Conservation (phyloP, 371 early-diverging fungal genomes). For the Choanephora cucurbitarum region DNA sequence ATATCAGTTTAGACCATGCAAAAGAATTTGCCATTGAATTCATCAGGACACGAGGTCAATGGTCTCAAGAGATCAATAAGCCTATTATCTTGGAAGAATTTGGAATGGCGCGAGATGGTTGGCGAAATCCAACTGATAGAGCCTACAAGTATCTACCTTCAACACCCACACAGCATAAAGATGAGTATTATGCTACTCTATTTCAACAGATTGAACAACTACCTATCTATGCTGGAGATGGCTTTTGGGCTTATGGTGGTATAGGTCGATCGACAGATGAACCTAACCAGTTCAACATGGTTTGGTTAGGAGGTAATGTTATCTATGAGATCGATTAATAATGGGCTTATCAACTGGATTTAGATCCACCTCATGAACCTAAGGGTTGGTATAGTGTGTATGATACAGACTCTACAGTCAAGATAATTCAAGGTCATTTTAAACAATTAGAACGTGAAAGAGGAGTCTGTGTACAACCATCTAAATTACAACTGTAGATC, state of each 20-base stretch:
- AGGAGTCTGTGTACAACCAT: too few relatives aligned
- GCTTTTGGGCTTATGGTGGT: slow-evolving; percentile 53
- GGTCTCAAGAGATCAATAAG: slow-evolving; percentile 46
- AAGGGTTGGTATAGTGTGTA: slow-evolving; percentile 54
- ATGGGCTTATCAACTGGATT: neutral
- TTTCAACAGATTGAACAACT: slow-evolving; percentile 36
- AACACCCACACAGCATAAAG: slow-evolving; percentile 50
- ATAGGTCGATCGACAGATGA: slow-evolving; percentile 38
- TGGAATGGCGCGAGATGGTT: slow-evolving; percentile 59
- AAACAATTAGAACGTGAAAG: neutral
- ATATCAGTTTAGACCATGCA: slow-evolving; percentile 19
- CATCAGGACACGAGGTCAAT: slow-evolving; percentile 32
- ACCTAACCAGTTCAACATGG: slow-evolving; percentile 39
- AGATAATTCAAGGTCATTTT: slow-evolving; percentile 22
- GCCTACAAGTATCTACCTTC: slow-evolving; percentile 42
- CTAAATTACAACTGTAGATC: too few relatives aligned
- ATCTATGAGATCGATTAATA: too few relatives aligned
- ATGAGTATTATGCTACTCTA: slow-evolving; percentile 46
- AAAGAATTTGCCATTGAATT: slow-evolving; percentile 31
- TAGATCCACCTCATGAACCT: slow-evolving; percentile 51
- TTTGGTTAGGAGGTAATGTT: slow-evolving; percentile 40
- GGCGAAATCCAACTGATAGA: slow-evolving; percentile 27
- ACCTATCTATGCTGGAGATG: slow-evolving; percentile 28
- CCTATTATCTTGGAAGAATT: slow-evolving; percentile 62
- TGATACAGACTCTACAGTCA: slow-evolving; percentile 36